A percentile compares a stretch with the other conserved stretches of the same genome.
Evolutionary conservation across 148 eudicot species (phyloP).

Genomic region (Beta vulgaris): DNA sequence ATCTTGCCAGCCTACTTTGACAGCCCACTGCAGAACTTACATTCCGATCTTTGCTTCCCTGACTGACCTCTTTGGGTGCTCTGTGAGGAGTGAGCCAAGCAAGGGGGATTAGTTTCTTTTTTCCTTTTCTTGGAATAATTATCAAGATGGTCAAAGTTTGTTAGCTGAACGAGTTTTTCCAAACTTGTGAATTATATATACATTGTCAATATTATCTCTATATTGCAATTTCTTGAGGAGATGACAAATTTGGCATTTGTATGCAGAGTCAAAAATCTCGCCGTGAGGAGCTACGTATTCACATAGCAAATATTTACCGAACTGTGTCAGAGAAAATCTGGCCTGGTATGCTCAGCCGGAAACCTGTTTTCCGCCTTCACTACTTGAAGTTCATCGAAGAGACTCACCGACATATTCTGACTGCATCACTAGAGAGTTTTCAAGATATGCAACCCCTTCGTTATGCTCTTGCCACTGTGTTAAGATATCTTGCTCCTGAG

Average conservation of each 20-base stretch:
- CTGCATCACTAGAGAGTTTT: slow-evolving; percentile 67
- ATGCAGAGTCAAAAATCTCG: slow-evolving; percentile 92
- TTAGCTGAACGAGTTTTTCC: no score
- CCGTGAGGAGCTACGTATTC: slow-evolving; percentile 88
- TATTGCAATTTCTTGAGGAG: neutral
- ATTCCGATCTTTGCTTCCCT: no score
- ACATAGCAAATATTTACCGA: slow-evolving; percentile 87
- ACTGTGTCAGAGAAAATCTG: slow-evolving; percentile 92
- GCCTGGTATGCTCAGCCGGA: slow-evolving; percentile 94
- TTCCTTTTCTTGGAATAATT: no score
- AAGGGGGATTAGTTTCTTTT: no score
- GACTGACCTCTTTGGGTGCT: no score
- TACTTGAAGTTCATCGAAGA: slow-evolving; percentile 92
- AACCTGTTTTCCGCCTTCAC: slow-evolving; percentile 92
- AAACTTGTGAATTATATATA: neutral
- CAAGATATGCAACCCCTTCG: slow-evolving; percentile 95
- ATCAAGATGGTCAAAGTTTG: no score
- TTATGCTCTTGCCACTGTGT: slow-evolving; percentile 86
- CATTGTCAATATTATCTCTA: neutral
- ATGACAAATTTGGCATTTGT: slow-evolving; percentile 10
- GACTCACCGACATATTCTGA: slow-evolving; percentile 67
- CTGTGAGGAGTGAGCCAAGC: no score
- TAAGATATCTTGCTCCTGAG: slow-evolving; percentile 94
- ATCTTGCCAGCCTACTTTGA: no score
- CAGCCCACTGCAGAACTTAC: no score